Evolutionary conservation across 2,329 filamentous ascomycete species (phyloP).

Genomic region (Alternaria hordeiaustralica): DNA sequence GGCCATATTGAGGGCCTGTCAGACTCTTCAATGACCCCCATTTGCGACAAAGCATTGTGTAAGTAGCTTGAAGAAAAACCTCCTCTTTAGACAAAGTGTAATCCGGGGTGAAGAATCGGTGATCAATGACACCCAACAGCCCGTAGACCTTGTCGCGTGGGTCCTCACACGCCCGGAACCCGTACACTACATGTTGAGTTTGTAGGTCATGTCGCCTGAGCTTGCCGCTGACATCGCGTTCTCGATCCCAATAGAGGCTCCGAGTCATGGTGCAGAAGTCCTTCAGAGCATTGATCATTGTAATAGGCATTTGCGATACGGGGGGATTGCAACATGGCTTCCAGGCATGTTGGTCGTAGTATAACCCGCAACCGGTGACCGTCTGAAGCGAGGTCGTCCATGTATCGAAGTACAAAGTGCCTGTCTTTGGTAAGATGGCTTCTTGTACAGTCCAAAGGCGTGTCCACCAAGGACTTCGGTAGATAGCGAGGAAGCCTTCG

Average conservation of each 20-base stretch:
- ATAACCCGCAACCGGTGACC: background rate
- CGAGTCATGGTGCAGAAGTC: background rate
- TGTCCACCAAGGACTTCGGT: background rate
- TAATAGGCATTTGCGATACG: background rate
- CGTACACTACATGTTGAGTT: background rate
- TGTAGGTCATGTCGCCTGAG: background rate
- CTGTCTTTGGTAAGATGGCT: background rate
- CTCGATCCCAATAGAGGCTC: background rate
- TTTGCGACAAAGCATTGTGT: background rate
- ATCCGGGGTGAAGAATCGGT: background rate
- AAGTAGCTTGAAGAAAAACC: background rate
- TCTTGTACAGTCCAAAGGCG: background rate
- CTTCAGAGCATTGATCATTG: background rate
- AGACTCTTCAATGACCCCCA: background rate
- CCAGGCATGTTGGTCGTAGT: background rate
- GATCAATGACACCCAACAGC: background rate
- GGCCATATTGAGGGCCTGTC: background rate
- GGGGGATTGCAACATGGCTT: background rate
- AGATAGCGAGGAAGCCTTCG: background rate
- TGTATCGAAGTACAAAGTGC: background rate
- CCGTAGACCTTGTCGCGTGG: background rate
- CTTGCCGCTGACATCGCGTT: background rate
- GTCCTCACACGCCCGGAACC: background rate
- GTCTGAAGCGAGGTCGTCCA: background rate
- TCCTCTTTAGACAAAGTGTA: background rate